Evolutionary conservation across 768 basidiomycete genomes (phyloP).

Genomic region (Macrolepiota albuminosa): DNA sequence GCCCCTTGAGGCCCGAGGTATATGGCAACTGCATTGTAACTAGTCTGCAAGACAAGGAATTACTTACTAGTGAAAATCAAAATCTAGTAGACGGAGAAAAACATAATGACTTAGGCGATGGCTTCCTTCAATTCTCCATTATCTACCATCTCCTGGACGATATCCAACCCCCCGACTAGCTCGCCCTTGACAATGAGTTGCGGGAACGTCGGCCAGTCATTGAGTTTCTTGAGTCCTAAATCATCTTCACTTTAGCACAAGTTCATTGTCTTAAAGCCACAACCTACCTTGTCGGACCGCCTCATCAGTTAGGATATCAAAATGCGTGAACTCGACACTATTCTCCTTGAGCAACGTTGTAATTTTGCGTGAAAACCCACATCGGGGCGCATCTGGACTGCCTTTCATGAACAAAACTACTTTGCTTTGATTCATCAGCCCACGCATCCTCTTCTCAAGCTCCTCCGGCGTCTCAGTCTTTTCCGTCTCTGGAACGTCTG

Average conservation of each 20-base stretch:
- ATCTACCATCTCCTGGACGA: slow-evolving; percentile 84
- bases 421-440: slow-evolving; percentile 72
- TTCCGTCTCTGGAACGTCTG: slow-evolving; percentile 15
- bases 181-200: slow-evolving; percentile 88
- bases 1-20: background rate
- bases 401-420: slow-evolving; percentile 95
- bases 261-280: background rate
- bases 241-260: background rate
- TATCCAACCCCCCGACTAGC: slow-evolving; percentile 92
- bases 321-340: slow-evolving; percentile 62
- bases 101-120: slow-evolving; percentile 15
- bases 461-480: slow-evolving; percentile 57
- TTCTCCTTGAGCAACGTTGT: slow-evolving; percentile 62
- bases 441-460: slow-evolving; percentile 56
- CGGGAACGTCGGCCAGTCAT: slow-evolving; percentile 90
- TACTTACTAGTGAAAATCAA: background rate
- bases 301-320: slow-evolving; percentile 83
- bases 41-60: background rate
- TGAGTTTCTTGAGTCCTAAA: slow-evolving; percentile 66
- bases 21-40: slow-evolving; percentile 3
- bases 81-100: background rate
- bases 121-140: slow-evolving; percentile 69
- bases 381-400: slow-evolving; percentile 67
- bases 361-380: slow-evolving; percentile 81
- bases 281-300: slow-evolving; percentile 70